A percentile compares a stretch with the other conserved stretches of the same genome.
Evolutionary conservation across 371 early-diverging fungal genomes (phyloP).

Genomic region (Synchytrium microbalum): DNA sequence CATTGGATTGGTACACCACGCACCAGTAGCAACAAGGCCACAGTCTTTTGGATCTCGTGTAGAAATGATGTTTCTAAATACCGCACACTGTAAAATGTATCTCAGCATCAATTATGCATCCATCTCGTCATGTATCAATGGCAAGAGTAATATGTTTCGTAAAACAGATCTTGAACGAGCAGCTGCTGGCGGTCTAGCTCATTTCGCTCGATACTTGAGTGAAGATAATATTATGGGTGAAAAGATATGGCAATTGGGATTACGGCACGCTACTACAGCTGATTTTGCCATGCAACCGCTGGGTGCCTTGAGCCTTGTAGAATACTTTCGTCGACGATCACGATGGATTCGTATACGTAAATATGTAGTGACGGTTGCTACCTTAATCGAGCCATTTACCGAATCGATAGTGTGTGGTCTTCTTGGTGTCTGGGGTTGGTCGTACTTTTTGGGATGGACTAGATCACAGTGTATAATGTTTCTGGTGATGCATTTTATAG

Average conservation of each 20-base stretch:
- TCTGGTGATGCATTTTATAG: conserved; percentile 55
- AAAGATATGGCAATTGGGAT: conserved; percentile 70
- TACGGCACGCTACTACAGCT: conserved; percentile 71
- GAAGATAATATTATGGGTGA: conserved; percentile 93
- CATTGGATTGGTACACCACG: conserved; percentile 89
- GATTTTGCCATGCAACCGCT: conserved; percentile 80
- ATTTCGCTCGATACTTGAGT: conserved; percentile 82
- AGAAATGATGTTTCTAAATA: conserved; percentile 77
- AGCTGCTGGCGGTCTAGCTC: conserved; percentile 60
- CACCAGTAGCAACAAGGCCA: conserved; percentile 70
- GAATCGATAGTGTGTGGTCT: conserved; percentile 76
- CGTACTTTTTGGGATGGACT: conserved; percentile 34
- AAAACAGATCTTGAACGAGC: conserved; percentile 63
- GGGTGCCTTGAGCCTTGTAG: conserved; percentile 57
- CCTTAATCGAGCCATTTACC: conserved; percentile 81
- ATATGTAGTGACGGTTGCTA: conserved; percentile 78
- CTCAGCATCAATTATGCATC: conserved; percentile 77
- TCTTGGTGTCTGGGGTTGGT: conserved; percentile 58
- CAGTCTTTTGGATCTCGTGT: conserved; percentile 69
- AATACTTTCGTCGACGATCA: conserved; percentile 72
- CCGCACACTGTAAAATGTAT: conserved; percentile 91
- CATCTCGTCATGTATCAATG: conserved; percentile 81
- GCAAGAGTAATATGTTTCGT: conserved; percentile 88
- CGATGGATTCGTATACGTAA: conserved; percentile 91
- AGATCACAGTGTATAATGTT: conserved; percentile 35